Base-by-base conservation (phyloP, 331 rosid genomes). In the Pyracantha coccinea region DNA sequence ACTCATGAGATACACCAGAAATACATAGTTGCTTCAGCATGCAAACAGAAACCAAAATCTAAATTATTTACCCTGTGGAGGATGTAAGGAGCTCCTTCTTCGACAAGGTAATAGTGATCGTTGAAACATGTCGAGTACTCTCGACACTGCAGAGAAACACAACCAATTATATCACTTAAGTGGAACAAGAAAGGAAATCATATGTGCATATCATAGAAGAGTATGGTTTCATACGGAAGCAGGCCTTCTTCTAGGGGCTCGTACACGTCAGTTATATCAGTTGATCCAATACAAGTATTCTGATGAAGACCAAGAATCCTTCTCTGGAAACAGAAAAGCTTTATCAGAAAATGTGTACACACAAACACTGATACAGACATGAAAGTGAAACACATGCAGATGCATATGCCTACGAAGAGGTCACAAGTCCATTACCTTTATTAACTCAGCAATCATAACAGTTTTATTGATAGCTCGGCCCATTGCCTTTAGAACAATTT, bases 231-330 rank as follows among this genome's bases (percentile, higher is more conserved):
- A 62, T 88, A 93, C 98, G 96, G 93, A 75, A 86, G 90, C 78
- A 93, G 88, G 90, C 98, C 97, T 83, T 93, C 96, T 87, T 93
- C 98, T 2, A 91, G 86, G 3, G 98, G 98, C 78, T 93, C 98
- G 92, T 97, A 93, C 53, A 68, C 83, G 63, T 93, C 98, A 13
- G 91, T 93, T 63, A 93, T 89, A 84, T 91, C 97, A 63, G 84
- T 91, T 68, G 98, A 93, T 75, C 96, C 97, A 68, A 89, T 88
- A 38, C 47, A 69, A 6, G 93, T 91, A 70, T 84, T 88, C 55
- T 93, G 98, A 80, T 91, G 97, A 41, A 93, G 91, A 66, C 91
- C 92, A 66, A 79, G 83, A 88, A 89, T 91, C 87, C 97, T 93
- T 84, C 97, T 88, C 97, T 91, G 91, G 66, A 83, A 53, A 74